A percentile compares a stretch with the other conserved stretches of the same genome.
Conservation (phyloP, 306 rosid species). For the Glycine tomentella region DNA sequence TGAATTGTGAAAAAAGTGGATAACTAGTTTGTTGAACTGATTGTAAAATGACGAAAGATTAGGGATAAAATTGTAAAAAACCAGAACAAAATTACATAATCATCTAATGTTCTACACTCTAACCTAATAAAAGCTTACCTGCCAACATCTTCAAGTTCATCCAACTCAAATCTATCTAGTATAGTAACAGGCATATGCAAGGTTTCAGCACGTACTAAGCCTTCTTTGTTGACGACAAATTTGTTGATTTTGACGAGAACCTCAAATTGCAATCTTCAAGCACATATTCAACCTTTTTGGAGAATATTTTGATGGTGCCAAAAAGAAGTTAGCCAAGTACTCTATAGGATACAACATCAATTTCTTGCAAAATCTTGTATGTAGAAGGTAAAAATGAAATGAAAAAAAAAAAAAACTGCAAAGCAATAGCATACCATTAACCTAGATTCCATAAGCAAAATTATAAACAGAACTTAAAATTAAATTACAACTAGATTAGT, state of each 20-base stretch:
- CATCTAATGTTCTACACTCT: constrained; percentile 22
- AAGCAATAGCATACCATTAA: constrained; percentile 8
- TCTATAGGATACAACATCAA: constrained; percentile 66
- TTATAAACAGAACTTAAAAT: constrained; percentile 8
- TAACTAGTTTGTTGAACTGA: too few species aligned
- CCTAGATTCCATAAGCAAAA: constrained; percentile 2
- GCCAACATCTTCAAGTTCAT: constrained; percentile 64
- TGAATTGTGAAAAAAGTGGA: too few species aligned
- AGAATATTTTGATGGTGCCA: constrained; percentile 81
- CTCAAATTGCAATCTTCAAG: constrained; percentile 66
- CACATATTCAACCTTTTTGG: constrained; percentile 76
- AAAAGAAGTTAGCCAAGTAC: constrained; percentile 84
- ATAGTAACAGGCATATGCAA: constrained; percentile 57
- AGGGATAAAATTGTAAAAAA: too few species aligned
- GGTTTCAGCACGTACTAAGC: constrained; percentile 40
- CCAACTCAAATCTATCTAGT: constrained; percentile 76
- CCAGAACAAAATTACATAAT: constrained; percentile 2
- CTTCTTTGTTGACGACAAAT: constrained; percentile 55
- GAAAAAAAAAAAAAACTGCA: neutral
- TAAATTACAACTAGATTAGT: too few species aligned
- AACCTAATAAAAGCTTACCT: constrained; percentile 57
- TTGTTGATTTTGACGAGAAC: constrained; percentile 60
- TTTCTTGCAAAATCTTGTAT: constrained; percentile 79
- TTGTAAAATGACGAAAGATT: too few species aligned
- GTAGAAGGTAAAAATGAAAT: constrained; percentile 41